Conservation (phyloP, 2,329 filamentous ascomycete genomes). For the Colletotrichum noveboracense region DNA sequence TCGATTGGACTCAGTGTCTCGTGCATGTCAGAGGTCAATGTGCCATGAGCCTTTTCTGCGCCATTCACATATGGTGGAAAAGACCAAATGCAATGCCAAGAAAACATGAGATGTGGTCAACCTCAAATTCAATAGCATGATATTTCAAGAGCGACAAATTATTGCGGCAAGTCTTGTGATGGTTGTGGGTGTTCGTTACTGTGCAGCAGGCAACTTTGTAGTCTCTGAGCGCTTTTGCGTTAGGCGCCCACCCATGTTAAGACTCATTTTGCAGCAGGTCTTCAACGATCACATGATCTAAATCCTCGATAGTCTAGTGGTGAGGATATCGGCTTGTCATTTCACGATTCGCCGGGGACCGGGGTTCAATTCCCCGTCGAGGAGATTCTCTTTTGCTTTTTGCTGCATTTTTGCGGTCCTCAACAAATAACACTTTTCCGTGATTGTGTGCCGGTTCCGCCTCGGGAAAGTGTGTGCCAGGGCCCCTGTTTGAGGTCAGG, state of each 20-base stretch:
- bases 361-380: conserved; percentile 22
- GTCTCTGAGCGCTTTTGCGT: not conserved
- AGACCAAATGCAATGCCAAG: not conserved
- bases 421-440: not conserved
- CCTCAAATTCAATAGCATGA: fast-evolving
- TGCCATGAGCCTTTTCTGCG: not conserved
- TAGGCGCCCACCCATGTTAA: fast-evolving
- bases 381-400: not conserved
- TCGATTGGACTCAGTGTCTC: fast-evolving
- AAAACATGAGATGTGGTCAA: not conserved
- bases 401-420: not conserved
- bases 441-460: not conserved
- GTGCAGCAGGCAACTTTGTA: fast-evolving
- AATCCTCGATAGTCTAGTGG: conserved; percentile 21
- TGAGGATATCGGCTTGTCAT: conserved; percentile 21
- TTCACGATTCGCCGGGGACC: conserved; percentile 8
- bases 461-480: not conserved
- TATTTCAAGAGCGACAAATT: not conserved
- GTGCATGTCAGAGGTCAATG: not conserved
- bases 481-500: not conserved
- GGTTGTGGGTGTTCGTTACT: fast-evolving
- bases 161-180: not conserved
- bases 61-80: not conserved
- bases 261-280: fast-evolving
- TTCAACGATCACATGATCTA: not conserved